phyloP scores from a whole-genome alignment of 768 basidiomycete species.

The Serendipita sp. region DNA sequence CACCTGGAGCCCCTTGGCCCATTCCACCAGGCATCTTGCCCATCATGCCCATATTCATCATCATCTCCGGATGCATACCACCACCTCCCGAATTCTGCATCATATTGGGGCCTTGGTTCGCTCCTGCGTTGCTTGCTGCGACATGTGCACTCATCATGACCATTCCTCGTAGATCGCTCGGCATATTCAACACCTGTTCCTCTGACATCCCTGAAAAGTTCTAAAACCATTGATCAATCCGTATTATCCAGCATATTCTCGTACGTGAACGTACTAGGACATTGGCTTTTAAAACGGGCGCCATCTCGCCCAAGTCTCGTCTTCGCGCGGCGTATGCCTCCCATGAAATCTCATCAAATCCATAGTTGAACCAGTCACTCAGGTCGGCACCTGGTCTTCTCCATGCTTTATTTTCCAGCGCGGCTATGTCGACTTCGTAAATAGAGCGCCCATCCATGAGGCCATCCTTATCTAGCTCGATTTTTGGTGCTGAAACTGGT shows the following conservation, averaged over 20 bases:
- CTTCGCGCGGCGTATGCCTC: slow-evolving; percentile 79
- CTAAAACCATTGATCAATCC: slow-evolving; percentile 21
- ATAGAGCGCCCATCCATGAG: slow-evolving; percentile 60
- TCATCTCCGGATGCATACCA: slow-evolving; percentile 29
- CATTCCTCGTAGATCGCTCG: slow-evolving; percentile 70
- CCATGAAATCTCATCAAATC: slow-evolving; percentile 95
- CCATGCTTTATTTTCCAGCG: slow-evolving; percentile 77
- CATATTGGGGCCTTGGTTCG: slow-evolving; percentile 17
- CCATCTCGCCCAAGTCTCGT: slow-evolving; percentile 63
- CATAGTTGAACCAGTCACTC: slow-evolving; percentile 98
- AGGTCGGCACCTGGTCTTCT: slow-evolving; percentile 79
- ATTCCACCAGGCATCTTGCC: slow-evolving; percentile 46
- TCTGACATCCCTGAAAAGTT: slow-evolving; percentile 72
- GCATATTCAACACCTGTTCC: slow-evolving; percentile 59
- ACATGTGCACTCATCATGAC: slow-evolving; percentile 43
- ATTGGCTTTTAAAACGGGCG: slow-evolving; percentile 63
- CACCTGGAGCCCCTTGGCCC: slow-evolving; percentile 22
- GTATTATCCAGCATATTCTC: not conserved
- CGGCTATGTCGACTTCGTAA: slow-evolving; percentile 64
- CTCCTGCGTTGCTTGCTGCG: slow-evolving; percentile 23
- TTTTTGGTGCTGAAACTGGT: slow-evolving; percentile 62
- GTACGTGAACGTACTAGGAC: slow-evolving; percentile 43
- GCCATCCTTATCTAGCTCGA: slow-evolving; percentile 53
- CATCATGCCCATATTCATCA: slow-evolving; percentile 41
- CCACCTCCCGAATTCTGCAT: slow-evolving; percentile 13